phyloP scores from a whole-genome alignment of 805 yeast species.

The Sugiyamaella valdiviana region DNA sequence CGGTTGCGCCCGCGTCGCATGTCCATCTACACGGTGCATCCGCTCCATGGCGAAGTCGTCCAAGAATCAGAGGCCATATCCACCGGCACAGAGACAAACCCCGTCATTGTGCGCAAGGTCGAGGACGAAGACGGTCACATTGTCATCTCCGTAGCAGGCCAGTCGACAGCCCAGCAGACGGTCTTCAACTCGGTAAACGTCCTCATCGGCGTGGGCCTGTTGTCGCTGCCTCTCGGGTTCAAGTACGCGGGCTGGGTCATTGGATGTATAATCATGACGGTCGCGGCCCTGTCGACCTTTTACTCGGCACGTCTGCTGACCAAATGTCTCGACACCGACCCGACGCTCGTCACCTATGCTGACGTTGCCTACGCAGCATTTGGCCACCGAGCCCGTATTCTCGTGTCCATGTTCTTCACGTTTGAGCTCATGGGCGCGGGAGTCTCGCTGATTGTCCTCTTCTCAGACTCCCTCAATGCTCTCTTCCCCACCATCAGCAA shows the following conservation, averaged over 20 bases:
- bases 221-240: constrained; percentile 61
- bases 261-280: constrained; percentile 52
- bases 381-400: constrained; percentile 66
- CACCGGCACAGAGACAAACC: constrained; percentile 40
- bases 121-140: constrained; percentile 67
- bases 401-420: constrained; percentile 68
- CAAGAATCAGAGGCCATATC: constrained; percentile 20
- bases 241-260: constrained; percentile 54
- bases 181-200: constrained; percentile 61
- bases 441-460: constrained; percentile 70
- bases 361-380: constrained; percentile 84
- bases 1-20: constrained; percentile 8
- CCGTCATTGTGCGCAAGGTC: constrained; percentile 51
- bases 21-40: constrained; percentile 12
- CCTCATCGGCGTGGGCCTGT: constrained; percentile 60
- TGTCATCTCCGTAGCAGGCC: constrained; percentile 69
- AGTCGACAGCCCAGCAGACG: constrained; percentile 71
- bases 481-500: constrained; percentile 49
- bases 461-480: constrained; percentile 79
- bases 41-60: constrained; percentile 11
- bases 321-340: constrained; percentile 72
- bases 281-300: constrained; percentile 63
- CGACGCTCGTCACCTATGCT: constrained; percentile 76
- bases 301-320: constrained; percentile 74
- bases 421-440: constrained; percentile 76